phyloP scores from a whole-genome alignment of 345 rosid genomes.

The Limnanthes douglasii region DNA sequence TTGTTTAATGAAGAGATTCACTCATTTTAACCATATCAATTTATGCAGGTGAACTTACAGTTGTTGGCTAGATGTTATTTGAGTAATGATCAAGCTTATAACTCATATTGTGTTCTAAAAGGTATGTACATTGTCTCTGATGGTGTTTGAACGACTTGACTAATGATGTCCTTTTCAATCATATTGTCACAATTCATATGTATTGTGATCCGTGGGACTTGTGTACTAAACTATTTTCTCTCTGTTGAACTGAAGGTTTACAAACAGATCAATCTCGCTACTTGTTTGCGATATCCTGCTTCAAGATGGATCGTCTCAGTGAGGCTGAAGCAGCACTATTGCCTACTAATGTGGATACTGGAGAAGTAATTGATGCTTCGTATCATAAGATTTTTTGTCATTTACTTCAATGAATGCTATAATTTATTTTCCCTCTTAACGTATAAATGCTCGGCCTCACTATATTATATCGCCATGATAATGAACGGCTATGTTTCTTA shows the following conservation, averaged over 20 bases:
- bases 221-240: too few relatives aligned
- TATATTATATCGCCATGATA: background rate
- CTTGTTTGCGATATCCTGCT: constrained; percentile 78
- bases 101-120: constrained; percentile 76
- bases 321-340: constrained; percentile 86
- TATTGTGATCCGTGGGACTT: background rate
- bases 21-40: too few relatives aligned
- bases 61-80: constrained; percentile 76
- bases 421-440: too few relatives aligned
- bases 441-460: too few relatives aligned
- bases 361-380: constrained; percentile 28
- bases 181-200: background rate
- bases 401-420: too few relatives aligned
- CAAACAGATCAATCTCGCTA: constrained; percentile 79
- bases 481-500: background rate
- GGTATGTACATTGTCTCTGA: constrained; percentile 21
- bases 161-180: background rate
- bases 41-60: constrained; percentile 62
- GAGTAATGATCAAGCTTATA: constrained; percentile 59
- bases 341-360: constrained; percentile 33
- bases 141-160: background rate
- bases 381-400: too few relatives aligned
- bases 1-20: background rate
- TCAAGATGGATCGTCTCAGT: constrained; percentile 70
- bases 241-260: constrained; percentile 34